These are phyloP conservation scores for Obelidium mucronatum DNA, from an alignment of 192 early-diverging fungal genomes.

Conservation along the genomic window DNA sequence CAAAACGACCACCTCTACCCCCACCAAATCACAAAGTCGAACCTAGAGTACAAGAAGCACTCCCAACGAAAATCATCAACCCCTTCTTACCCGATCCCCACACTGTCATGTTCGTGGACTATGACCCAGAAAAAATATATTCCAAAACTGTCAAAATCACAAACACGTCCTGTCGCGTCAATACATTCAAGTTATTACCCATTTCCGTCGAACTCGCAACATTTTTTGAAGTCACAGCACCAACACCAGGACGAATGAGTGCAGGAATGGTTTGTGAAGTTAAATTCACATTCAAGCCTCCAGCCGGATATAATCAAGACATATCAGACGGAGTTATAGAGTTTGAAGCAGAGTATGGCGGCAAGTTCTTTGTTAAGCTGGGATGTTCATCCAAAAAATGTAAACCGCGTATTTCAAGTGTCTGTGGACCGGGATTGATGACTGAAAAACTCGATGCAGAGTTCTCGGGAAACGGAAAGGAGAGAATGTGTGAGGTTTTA, in stretches of 20 bases:
- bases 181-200: conserved; percentile 40
- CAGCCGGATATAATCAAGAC: conserved; percentile 38
- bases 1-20: neutral
- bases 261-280: conserved; percentile 45
- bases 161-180: conserved; percentile 43
- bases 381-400: conserved; percentile 42
- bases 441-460: neutral
- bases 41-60: neutral
- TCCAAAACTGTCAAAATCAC: conserved; percentile 36
- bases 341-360: conserved; percentile 41
- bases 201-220: conserved; percentile 37
- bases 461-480: neutral
- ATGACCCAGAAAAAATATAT: conserved; percentile 37
- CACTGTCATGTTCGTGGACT: conserved; percentile 38
- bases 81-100: conserved; percentile 36
- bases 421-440: conserved; percentile 20
- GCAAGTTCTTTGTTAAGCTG: conserved; percentile 24
- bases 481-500: neutral
- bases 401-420: conserved; percentile 23
- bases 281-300: conserved; percentile 36
- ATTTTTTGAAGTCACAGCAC: conserved; percentile 33
- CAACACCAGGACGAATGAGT: conserved; percentile 40
- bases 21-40: conserved; percentile 25
- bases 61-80: neutral
- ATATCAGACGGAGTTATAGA: conserved; percentile 30